Base-by-base conservation (phyloP, 257 asterid genomes). In the Solanum chiquidenum region DNA sequence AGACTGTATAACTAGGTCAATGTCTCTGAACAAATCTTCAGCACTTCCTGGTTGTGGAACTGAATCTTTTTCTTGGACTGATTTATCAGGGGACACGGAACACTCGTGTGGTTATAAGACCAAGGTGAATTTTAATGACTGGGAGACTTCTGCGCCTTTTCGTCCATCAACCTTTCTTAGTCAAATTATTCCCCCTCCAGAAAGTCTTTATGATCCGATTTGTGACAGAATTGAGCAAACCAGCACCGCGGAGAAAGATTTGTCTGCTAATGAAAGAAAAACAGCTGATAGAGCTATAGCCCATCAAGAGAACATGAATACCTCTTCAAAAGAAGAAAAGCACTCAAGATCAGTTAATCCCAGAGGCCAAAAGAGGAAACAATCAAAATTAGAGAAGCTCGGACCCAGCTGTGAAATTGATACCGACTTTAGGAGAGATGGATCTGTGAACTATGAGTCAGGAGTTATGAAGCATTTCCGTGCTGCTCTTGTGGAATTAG, bases 101-200 rank as follows among this genome's bases (percentile, higher is more conserved):
- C 89, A 64, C 84, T 71, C 91, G 3, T 86, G 87, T 37, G 91
- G 80, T 66, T 88, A n/a, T 64, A 90, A 88, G 87, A 85, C 90
- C 75, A 89, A 87, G 86, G 83, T 85, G 62, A 88, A 90, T 68
- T 92, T 90, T 88, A 84, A 86, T 88, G 87, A 92, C 85, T 97
- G 99, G 98, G 95, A 92, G 88, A 95, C 95, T 68, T 95, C 98
- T 31, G 90, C 58, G 75, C 97, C 97, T 90, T 95, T 95, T 87
- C 86, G 86, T 27, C 98, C 98, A 33, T 94, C 96, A 5, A 91
- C 92, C 88, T 91, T 88, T 64, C 88, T 97, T 58, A 93, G 95
- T 33, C 92, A 83, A 62, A 91, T 85, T 29, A 87, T 96, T 52
- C 91, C 94, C 86, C 72, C 91, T 92, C 89, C 93, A 87, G 92